phyloP scores from a whole-genome alignment of 2,329 filamentous ascomycete species.

The Epichloe festucae region DNA sequence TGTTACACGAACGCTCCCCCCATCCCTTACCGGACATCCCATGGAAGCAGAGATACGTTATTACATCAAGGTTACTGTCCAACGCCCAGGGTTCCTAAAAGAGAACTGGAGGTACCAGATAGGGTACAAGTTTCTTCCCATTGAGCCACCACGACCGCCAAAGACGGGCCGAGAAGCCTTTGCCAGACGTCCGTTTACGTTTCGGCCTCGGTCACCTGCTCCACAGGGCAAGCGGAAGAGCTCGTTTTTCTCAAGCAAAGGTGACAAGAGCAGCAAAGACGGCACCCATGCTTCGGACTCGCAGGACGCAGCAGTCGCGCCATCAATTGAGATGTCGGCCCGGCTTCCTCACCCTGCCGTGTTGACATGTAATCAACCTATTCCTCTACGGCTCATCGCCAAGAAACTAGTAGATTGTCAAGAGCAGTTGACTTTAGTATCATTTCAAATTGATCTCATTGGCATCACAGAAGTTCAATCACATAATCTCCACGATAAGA shows the following conservation, averaged over 20 bases:
- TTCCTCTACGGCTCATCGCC: conserved; percentile 69
- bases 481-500: conserved; percentile 57
- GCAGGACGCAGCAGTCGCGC: conserved; percentile 21
- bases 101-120: conserved; percentile 65
- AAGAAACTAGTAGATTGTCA: conserved; percentile 59
- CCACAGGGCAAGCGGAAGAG: conserved; percentile 33
- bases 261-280: conserved; percentile 10
- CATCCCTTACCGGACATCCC: conserved; percentile 76
- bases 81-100: conserved; percentile 76
- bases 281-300: conserved; percentile 17
- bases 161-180: conserved; percentile 65
- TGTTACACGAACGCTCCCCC: conserved; percentile 75
- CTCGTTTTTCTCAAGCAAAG: conserved; percentile 41
- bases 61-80: conserved; percentile 90
- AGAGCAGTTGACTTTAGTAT: conserved; percentile 62
- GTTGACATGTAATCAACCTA: conserved; percentile 73
- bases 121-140: conserved; percentile 78
- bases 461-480: conserved; percentile 69
- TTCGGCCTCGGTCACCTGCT: conserved; percentile 28
- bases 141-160: conserved; percentile 69
- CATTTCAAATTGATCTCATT: conserved; percentile 70
- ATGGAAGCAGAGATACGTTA: conserved; percentile 84
- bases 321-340: conserved; percentile 64
- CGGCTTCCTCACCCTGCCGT: conserved; percentile 78
- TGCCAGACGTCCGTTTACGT: conserved; percentile 57